Conservation (phyloP, 306 rosid genomes). For the Lathyrus sativus region DNA sequence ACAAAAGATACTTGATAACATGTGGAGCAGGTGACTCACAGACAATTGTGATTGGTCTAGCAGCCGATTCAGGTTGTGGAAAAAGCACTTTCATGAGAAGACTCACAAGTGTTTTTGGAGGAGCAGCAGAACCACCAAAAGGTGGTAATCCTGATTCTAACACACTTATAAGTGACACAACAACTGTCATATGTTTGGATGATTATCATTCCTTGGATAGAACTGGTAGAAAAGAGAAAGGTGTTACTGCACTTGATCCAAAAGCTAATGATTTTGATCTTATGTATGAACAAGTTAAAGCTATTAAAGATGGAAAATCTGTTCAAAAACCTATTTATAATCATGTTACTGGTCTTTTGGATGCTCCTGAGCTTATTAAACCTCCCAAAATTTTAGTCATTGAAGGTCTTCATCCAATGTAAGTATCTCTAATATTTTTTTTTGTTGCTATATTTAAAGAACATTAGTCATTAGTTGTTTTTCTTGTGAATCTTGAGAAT, state of each 20-base stretch:
- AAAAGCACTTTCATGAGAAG: conserved; percentile 99
- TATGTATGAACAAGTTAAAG: conserved; percentile 95
- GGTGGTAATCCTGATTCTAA: conserved; percentile 98
- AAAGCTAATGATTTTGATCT: conserved; percentile 93
- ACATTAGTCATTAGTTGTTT: conserved; percentile 24
- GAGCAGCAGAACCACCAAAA: conserved; percentile 89
- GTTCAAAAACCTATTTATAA: conserved; percentile 90
- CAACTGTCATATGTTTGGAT: conserved; percentile 94
- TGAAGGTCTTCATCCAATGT: conserved; percentile 99
- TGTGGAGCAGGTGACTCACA: conserved; percentile 61
- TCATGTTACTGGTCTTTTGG: conserved; percentile 93
- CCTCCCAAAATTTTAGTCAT: conserved; percentile 97
- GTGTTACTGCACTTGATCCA: conserved; percentile 97
- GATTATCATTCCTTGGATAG: conserved; percentile 95
- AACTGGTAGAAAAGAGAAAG: conserved; percentile 88
- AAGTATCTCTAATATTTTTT: conserved; percentile 36
- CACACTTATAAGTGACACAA: conserved; percentile 95
- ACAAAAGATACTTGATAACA: conserved; percentile 55
- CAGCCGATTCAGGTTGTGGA: conserved; percentile 98
- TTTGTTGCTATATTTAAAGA: not conserved
- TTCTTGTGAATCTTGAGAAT: conserved; percentile 36
- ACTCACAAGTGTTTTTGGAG: conserved; percentile 93
- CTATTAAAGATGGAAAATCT: conserved; percentile 69
- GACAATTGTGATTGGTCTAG: conserved; percentile 93
- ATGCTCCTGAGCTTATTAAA: conserved; percentile 91